Conservation (phyloP, 1,284 basidiomycete genomes). For the Trichosporon faecale region DNA sequence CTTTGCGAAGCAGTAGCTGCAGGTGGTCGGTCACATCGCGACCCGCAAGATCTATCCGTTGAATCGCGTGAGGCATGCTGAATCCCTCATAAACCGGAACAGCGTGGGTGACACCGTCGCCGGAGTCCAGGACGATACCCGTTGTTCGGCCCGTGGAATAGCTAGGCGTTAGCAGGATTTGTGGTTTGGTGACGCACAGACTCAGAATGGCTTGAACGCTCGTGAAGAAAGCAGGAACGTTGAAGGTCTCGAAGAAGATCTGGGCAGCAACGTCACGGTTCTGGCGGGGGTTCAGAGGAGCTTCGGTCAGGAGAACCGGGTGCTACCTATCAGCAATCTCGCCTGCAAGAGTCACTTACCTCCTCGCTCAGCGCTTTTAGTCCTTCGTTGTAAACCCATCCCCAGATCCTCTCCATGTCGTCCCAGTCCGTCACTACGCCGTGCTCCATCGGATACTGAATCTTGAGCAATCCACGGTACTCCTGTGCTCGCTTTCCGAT, state of each 20-base stretch:
- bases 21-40: constrained; percentile 95
- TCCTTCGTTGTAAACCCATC: constrained; percentile 92
- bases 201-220: constrained; percentile 96
- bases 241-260: constrained; percentile 99
- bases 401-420: constrained; percentile 98
- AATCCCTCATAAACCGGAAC: constrained; percentile 99
- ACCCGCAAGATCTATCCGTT: constrained; percentile 92
- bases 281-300: constrained; percentile 87
- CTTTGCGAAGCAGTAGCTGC: constrained; percentile 87
- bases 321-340: constrained; percentile 60
- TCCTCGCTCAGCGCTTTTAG: constrained; percentile 92
- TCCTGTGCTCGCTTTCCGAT: constrained; percentile 92
- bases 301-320: constrained; percentile 91
- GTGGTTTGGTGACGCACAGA: constrained; percentile 62
- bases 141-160: constrained; percentile 99
- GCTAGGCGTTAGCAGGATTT: constrained; percentile 54
- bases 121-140: constrained; percentile 96
- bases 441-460: constrained; percentile 95
- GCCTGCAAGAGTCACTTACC: constrained; percentile 56
- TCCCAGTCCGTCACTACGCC: constrained; percentile 90
- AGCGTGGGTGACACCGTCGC: constrained; percentile 97
- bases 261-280: constrained; percentile 94
- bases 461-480: constrained; percentile 86
- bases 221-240: constrained; percentile 95
- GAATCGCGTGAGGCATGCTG: constrained; percentile 97